A percentile compares a stretch with the other conserved stretches of the same genome.
Conservation (phyloP, 441 rosid genomes). For the Jatropha multifida region DNA sequence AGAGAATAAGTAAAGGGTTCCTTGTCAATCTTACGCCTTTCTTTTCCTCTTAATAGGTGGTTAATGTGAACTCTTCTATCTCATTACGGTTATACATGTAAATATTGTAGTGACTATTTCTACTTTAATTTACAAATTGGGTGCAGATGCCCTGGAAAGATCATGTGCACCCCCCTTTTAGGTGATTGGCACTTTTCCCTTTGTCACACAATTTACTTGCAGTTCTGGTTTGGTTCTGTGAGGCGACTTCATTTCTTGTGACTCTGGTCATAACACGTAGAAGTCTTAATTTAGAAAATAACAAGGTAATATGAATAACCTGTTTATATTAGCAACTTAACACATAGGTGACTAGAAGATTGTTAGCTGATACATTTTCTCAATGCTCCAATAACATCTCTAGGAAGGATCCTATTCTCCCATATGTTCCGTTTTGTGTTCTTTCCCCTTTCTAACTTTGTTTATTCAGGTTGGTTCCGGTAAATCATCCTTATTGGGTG, state of each 20-base stretch:
- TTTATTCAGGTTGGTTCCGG: constrained; percentile 91
- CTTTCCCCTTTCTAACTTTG: constrained; percentile 21
- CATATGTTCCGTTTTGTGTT: constrained; percentile 1
- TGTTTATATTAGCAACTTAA: too few relatives aligned
- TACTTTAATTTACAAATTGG: not conserved
- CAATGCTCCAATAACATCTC: not conserved
- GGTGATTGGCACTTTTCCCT: constrained; percentile 1
- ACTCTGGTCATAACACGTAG: not conserved
- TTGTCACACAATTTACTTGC: not conserved
- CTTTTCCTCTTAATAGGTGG: not conserved
- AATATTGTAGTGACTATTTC: not conserved
- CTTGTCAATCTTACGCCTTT: not conserved
- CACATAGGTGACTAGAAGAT: not conserved
- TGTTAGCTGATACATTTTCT: not conserved
- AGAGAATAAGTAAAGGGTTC: not conserved
- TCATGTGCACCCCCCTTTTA: not conserved
- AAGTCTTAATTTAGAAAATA: not conserved
- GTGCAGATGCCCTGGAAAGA: not conserved
- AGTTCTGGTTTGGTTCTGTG: not conserved
- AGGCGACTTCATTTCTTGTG: not conserved
- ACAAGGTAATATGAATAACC: not conserved
- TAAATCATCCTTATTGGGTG: constrained; percentile 82
- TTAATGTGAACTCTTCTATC: not conserved
- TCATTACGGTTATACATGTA: not conserved
- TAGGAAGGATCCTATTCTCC: constrained; percentile 6